Percentiles rank a stretch among this genome's conserved stretches.
Evolutionary conservation across 257 asterid species (phyloP).

Genomic region (Solanum rostratum): DNA sequence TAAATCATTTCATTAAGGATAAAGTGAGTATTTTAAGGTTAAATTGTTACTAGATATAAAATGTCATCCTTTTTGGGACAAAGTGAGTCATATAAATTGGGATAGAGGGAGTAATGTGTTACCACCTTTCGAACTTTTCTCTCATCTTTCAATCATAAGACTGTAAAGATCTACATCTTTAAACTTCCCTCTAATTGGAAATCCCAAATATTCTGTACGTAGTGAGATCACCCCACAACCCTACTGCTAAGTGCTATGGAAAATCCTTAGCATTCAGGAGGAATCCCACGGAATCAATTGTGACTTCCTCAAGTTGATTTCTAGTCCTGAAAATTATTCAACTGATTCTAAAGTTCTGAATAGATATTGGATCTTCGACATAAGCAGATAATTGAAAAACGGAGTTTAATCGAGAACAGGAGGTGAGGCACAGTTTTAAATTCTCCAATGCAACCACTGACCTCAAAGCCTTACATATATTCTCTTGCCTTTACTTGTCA

Average conservation of each 20-base stretch:
- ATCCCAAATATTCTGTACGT: background rate
- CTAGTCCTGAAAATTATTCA: background rate
- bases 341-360: background rate
- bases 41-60: too few species aligned
- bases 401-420: background rate
- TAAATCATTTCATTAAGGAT: too few species aligned
- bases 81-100: too few species aligned
- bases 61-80: too few species aligned
- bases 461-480: background rate
- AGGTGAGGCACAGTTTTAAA: background rate
- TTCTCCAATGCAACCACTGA: background rate
- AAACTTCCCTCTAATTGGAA: background rate
- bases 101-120: background rate
- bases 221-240: background rate
- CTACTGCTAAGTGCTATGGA: background rate
- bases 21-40: too few species aligned
- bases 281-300: background rate
- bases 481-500: background rate
- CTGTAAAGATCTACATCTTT: background rate
- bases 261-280: background rate
- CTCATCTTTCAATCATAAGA: background rate
- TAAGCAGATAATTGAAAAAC: background rate
- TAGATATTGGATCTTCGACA: background rate
- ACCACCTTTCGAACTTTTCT: background rate
- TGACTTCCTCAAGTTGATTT: background rate